Conservation (phyloP, 441 rosid species). For the California macrophylla region DNA sequence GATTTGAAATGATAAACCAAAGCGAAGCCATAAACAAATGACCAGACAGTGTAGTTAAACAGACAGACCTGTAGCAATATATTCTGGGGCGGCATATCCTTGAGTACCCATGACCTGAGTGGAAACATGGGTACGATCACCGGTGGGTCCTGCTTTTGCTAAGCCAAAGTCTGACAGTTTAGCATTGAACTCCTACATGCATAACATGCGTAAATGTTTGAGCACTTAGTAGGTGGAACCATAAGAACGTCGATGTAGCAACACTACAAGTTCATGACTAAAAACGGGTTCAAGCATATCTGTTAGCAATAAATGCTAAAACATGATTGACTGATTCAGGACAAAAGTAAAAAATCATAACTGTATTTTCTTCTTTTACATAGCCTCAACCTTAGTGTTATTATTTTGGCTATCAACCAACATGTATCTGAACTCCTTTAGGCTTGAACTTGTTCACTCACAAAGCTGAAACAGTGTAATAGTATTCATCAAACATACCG, state of each 20-base stretch:
- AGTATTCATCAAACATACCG: conserved; percentile 31
- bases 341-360: not conserved
- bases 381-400: not conserved
- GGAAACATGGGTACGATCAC: conserved; percentile 88
- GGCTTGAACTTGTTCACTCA: not conserved
- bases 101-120: conserved; percentile 70
- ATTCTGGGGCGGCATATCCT: conserved; percentile 87
- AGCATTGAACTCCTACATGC: conserved; percentile 52
- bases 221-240: not conserved
- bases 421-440: not conserved
- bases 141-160: conserved; percentile 78
- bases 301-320: not conserved
- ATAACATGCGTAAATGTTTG: not conserved
- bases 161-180: conserved; percentile 88
- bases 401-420: not conserved
- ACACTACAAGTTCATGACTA: not conserved
- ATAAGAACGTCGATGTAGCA: not conserved
- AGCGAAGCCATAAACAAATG: not conserved
- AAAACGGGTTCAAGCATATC: not conserved
- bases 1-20: not conserved
- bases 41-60: not conserved
- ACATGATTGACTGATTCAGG: not conserved
- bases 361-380: not conserved
- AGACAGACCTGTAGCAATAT: conserved; percentile 58
- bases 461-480: not conserved